Evolutionary conservation across 2,329 filamentous ascomycete species (phyloP).

Genomic region (Epichloe festucae): DNA sequence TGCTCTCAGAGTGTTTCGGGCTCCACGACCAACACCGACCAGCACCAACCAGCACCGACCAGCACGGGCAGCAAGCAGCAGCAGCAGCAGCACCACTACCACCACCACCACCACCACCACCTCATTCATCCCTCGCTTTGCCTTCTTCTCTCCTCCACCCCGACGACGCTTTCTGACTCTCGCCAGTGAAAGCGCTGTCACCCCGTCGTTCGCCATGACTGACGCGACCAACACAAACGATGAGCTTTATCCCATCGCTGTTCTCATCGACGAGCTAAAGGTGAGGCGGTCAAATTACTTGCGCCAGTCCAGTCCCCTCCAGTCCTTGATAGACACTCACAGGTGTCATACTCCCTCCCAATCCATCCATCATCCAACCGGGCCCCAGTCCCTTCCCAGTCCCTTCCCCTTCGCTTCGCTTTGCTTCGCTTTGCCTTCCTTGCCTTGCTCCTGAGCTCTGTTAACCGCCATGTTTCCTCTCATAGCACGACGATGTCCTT

Average conservation of each 20-base stretch:
- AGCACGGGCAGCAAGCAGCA: neutral
- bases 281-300: conserved; percentile 35
- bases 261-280: conserved; percentile 99
- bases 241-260: conserved; percentile 98
- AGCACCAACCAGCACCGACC: neutral
- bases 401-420: conserved; percentile 1
- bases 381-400: conserved; percentile 4
- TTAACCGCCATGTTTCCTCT: conserved; percentile 12
- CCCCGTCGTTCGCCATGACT: conserved; percentile 55
- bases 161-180: conserved; percentile 4
- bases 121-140: conserved; percentile 3
- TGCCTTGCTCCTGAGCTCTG: conserved; percentile 7
- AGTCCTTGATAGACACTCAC: neutral
- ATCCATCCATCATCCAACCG: conserved; percentile 6
- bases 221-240: conserved; percentile 83
- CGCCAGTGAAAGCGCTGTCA: conserved; percentile 18
- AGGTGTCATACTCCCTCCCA: neutral
- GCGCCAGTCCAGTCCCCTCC: neutral
- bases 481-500: conserved; percentile 92
- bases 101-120: conserved; percentile 1
- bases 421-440: neutral
- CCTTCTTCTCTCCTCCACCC: conserved; percentile 2
- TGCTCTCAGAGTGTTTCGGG: neutral
- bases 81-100: neutral
- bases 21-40: neutral